Evolutionary conservation across 108 stramenopile species (phyloP).

Genomic region (Schizochytrium sp.): DNA sequence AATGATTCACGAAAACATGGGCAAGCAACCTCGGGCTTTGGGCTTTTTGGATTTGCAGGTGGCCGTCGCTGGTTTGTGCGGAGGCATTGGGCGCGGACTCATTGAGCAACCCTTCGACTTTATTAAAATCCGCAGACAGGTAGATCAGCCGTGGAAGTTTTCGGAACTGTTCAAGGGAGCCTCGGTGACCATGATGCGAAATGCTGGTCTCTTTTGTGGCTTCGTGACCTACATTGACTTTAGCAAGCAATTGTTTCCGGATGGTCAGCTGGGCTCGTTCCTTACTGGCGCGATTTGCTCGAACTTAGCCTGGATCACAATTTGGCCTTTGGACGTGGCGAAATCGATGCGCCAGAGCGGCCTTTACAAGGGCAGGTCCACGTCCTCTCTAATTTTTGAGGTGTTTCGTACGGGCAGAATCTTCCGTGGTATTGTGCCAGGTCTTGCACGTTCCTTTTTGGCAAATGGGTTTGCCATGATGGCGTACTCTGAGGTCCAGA

Average conservation of each 20-base stretch:
- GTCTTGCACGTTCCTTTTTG: conserved; percentile 53
- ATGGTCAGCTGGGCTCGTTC: conserved; percentile 48
- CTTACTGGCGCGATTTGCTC: conserved; percentile 66
- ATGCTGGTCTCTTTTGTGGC: conserved; percentile 53
- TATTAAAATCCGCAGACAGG: conserved; percentile 65
- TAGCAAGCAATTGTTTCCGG: conserved; percentile 45
- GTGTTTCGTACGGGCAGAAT: conserved; percentile 46
- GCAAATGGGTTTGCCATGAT: conserved; percentile 71
- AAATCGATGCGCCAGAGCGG: conserved; percentile 67
- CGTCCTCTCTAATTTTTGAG: conserved; percentile 39
- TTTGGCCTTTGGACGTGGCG: conserved; percentile 70
- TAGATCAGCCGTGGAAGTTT: conserved; percentile 46
- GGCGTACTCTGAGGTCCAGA: conserved; percentile 48
- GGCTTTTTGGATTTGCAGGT: conserved; percentile 57
- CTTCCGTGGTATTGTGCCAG: conserved; percentile 61
- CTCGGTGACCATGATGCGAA: conserved; percentile 59
- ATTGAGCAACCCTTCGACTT: conserved; percentile 71
- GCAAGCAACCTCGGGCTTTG: conserved; percentile 32
- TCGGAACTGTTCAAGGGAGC: conserved; percentile 59
- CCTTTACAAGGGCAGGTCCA: conserved; percentile 33
- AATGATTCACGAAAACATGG: conserved; percentile 36
- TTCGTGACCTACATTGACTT: conserved; percentile 70
- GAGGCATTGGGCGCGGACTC: conserved; percentile 65
- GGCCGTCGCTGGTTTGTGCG: conserved; percentile 60
- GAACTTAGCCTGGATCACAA: conserved; percentile 66